Evolutionary conservation across 345 rosid species (phyloP).

Genomic region (Combretum micranthum): DNA sequence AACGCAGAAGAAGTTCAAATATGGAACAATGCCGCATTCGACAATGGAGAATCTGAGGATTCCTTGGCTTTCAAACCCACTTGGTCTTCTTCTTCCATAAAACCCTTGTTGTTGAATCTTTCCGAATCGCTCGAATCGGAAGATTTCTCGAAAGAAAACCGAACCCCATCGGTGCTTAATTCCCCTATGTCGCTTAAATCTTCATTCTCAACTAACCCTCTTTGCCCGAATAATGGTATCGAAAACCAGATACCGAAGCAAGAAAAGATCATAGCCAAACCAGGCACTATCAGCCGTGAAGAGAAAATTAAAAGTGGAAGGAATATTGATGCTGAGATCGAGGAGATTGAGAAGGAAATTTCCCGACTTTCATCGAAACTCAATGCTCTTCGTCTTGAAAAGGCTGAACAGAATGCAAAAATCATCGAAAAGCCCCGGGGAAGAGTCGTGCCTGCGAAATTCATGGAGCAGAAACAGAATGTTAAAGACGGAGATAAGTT

Average conservation of each 20-base stretch:
- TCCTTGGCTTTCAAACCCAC: slow-evolving; percentile 29
- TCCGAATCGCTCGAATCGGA: slow-evolving; percentile 49
- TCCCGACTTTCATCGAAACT: slow-evolving; percentile 51
- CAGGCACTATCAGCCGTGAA: background rate
- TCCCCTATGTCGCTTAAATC: slow-evolving; percentile 24
- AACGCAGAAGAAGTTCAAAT: slow-evolving; percentile 57
- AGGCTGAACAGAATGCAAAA: slow-evolving; percentile 40
- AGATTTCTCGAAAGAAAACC: slow-evolving; percentile 52
- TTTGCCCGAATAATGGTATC: slow-evolving; percentile 18
- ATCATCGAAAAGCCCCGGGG: slow-evolving; percentile 33
- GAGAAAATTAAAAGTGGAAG: slow-evolving; percentile 27
- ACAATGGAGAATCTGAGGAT: slow-evolving; percentile 54
- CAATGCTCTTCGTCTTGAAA: slow-evolving; percentile 68
- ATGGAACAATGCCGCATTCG: slow-evolving; percentile 93
- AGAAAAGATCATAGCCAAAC: slow-evolving; percentile 7
- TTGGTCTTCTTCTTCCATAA: slow-evolving; percentile 29
- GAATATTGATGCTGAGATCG: slow-evolving; percentile 73
- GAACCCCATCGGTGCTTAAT: slow-evolving; percentile 22
- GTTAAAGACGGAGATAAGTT: slow-evolving; percentile 13
- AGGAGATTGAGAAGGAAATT: slow-evolving; percentile 76
- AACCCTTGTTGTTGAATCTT: slow-evolving; percentile 22
- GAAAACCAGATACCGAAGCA: slow-evolving; percentile 20
- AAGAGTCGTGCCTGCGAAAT: slow-evolving; percentile 63
- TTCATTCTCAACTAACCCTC: slow-evolving; percentile 19
- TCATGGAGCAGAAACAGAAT: slow-evolving; percentile 63